These are phyloP conservation scores for Boletales sp. DNA, from an alignment of 768 basidiomycete species.

Conservation along the genomic window DNA sequence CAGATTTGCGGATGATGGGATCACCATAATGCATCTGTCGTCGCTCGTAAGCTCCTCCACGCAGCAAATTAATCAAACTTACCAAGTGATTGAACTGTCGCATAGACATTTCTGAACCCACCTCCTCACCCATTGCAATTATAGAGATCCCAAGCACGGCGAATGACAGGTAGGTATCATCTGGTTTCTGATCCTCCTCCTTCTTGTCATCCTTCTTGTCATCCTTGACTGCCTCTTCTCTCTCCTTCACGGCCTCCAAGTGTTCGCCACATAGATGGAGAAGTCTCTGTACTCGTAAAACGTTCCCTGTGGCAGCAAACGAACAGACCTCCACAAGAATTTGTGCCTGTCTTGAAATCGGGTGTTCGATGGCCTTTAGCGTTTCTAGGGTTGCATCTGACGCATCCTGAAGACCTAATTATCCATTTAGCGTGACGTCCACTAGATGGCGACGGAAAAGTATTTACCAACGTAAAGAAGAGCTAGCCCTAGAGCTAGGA, in stretches of 20 bases:
- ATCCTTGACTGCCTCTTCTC: constrained; percentile 32
- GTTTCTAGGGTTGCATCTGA: constrained; percentile 94
- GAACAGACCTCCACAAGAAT: constrained; percentile 92
- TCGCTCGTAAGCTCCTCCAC: constrained; percentile 12
- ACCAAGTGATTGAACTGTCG: constrained; percentile 97
- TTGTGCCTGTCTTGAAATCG: constrained; percentile 85
- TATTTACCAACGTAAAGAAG: constrained; percentile 83
- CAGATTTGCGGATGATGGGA: constrained; percentile 83
- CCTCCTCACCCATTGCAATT: constrained; percentile 97
- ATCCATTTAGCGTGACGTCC: constrained; percentile 7
- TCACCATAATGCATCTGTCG: constrained; percentile 98
- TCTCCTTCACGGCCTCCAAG: constrained; percentile 47
- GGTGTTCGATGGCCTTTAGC: constrained; percentile 89
- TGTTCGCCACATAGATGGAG: constrained; percentile 94
- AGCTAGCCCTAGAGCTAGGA: constrained; percentile 85
- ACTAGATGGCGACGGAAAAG: neutral
- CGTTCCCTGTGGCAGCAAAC: constrained; percentile 93
- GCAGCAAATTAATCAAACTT: constrained; percentile 23
- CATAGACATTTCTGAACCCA: constrained; percentile 97
- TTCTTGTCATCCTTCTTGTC: constrained; percentile 59
- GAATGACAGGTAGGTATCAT: constrained; percentile 87
- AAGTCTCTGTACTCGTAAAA: constrained; percentile 88
- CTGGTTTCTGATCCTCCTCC: constrained; percentile 47
- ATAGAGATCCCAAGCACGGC: constrained; percentile 92
- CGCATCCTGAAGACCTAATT: constrained; percentile 80